These are phyloP conservation scores for Sclerotinia trifoliorum DNA, from an alignment of 2,329 filamentous ascomycete genomes.

Conservation along the genomic window DNA sequence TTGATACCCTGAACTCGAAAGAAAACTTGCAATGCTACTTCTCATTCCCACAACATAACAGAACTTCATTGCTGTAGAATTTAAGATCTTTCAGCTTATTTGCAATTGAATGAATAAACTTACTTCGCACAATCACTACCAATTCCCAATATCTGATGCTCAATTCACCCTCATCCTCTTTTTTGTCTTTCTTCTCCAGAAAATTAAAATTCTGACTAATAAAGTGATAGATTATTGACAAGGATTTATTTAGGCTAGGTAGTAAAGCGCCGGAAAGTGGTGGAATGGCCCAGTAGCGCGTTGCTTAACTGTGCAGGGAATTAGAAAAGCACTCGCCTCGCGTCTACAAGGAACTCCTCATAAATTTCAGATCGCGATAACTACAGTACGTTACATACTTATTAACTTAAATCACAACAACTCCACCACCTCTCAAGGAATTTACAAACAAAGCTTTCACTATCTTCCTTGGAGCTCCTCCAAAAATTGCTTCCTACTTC, in stretches of 20 bases:
- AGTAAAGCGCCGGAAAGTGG: not conserved
- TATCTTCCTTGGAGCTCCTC: too few relatives aligned
- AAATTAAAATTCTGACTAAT: not conserved
- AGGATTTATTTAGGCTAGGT: not conserved
- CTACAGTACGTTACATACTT: too few relatives aligned
- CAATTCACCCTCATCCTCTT: not conserved
- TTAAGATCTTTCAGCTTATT: not conserved
- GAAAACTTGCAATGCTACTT: not conserved
- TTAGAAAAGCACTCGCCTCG: not conserved
- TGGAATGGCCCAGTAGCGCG: slow-evolving; percentile 14
- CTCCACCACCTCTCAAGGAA: not conserved
- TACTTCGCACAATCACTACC: not conserved
- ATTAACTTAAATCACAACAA: not conserved
- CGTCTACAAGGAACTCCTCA: not conserved
- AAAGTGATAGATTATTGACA: not conserved
- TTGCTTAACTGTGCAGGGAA: not conserved
- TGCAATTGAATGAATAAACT: not conserved
- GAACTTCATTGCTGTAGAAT: not conserved
- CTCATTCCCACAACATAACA: not conserved
- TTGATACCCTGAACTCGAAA: not conserved
- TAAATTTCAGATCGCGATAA: slow-evolving; percentile 2
- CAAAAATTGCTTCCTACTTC: not conserved
- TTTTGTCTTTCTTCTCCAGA: not conserved
- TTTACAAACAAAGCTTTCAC: not conserved
- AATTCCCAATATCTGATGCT: not conserved